Percentiles rank a stretch among this genome's conserved stretches.
These are phyloP conservation scores for Euphorbia peplus DNA, from an alignment of 345 rosid species.

Conservation along the genomic window DNA sequence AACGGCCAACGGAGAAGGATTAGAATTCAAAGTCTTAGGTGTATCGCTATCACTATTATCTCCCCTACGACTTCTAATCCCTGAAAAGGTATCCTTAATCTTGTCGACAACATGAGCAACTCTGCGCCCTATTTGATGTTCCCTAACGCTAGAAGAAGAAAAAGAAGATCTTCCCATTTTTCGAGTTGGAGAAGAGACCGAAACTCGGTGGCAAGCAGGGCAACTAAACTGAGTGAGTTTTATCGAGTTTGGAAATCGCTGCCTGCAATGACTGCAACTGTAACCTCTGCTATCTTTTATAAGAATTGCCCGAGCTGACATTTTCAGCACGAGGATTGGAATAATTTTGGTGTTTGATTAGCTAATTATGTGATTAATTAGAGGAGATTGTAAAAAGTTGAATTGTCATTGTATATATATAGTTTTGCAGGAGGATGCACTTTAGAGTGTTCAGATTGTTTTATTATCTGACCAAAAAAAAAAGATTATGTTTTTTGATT, in stretches of 20 bases:
- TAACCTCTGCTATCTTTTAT: background rate
- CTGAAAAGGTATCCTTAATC: background rate
- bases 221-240: background rate
- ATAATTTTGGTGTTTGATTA: too few relatives aligned
- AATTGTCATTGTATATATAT: too few relatives aligned
- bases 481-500: too few relatives aligned
- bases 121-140: background rate
- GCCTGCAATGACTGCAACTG: slow-evolving; percentile 11
- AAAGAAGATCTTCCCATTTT: background rate
- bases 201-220: slow-evolving; percentile 3
- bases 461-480: too few relatives aligned
- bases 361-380: too few relatives aligned
- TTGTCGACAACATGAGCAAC: background rate
- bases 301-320: background rate
- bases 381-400: too few relatives aligned
- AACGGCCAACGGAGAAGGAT: slow-evolving; percentile 2
- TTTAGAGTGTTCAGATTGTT: too few relatives aligned
- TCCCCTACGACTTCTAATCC: background rate
- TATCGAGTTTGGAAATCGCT: background rate
- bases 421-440: too few relatives aligned
- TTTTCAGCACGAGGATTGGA: too few relatives aligned
- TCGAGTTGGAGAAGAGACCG: background rate
- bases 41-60: too few relatives aligned
- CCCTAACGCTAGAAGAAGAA: background rate
- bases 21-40: slow-evolving; percentile 11